Conservation (phyloP, 1,284 basidiomycete species). For the Clitocybe nebularis region DNA sequence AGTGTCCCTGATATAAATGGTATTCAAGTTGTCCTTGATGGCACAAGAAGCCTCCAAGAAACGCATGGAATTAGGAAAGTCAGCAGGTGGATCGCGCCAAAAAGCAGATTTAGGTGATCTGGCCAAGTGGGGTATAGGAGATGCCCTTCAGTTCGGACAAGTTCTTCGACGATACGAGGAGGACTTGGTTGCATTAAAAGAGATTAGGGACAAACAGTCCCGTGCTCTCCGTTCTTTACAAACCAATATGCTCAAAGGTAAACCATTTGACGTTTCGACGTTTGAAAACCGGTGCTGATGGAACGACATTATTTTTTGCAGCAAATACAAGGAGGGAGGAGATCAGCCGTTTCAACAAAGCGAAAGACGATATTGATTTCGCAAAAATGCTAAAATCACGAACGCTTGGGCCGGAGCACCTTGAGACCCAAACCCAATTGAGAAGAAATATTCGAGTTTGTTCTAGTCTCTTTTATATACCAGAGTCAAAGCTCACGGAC, state of each 20-base stretch:
- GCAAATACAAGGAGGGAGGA: slow-evolving; percentile 74
- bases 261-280: slow-evolving; percentile 11
- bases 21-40: slow-evolving; percentile 37
- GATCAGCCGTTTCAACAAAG: slow-evolving; percentile 69
- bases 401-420: slow-evolving; percentile 83
- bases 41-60: slow-evolving; percentile 31
- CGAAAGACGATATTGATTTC: slow-evolving; percentile 74
- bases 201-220: slow-evolving; percentile 36
- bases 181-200: slow-evolving; percentile 50
- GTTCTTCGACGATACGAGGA: slow-evolving; percentile 43
- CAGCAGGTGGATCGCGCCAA: slow-evolving; percentile 34
- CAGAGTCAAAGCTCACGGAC: no score
- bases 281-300: slow-evolving; percentile 1
- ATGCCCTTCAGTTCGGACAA: slow-evolving; percentile 48
- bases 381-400: slow-evolving; percentile 76
- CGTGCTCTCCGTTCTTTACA: slow-evolving; percentile 51
- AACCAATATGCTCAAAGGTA: slow-evolving; percentile 66
- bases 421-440: slow-evolving; percentile 77
- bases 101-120: slow-evolving; percentile 43
- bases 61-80: slow-evolving; percentile 28
- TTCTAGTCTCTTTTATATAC: no score
- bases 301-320: slow-evolving; percentile 24
- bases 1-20: slow-evolving; percentile 4
- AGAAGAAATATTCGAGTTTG: slow-evolving; percentile 66
- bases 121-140: slow-evolving; percentile 51